Base-by-base conservation (phyloP, 1,284 basidiomycete species). In the Ceratobasidium sp. region DNA sequence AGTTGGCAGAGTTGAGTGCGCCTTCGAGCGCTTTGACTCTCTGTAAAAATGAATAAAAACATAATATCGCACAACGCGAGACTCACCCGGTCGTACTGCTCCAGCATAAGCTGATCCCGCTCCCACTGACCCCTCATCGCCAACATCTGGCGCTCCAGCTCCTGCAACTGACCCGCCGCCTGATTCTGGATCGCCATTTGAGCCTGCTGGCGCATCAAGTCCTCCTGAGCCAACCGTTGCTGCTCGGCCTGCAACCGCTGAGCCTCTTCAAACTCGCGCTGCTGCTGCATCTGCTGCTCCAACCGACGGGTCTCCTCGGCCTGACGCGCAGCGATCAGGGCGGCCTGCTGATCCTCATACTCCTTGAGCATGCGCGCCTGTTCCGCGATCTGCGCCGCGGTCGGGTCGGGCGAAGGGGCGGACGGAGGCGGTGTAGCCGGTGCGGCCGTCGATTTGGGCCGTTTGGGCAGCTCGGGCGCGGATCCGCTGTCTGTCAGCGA, bases 91-190 rank as follows among this genome's bases (percentile, higher is more conserved):
- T 99, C 98, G 83, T 99, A 99, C 82, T 99, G 97, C 85, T 99
- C 97, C 76, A 99, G 87, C 86, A 99, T 91, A 81, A 99, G 93
- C 84, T 99, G 98, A 82, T 99, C 97, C 17, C 97, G 91, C 86
- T 99, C 98, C 83, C 96, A 99, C 83, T 99, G 98, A 0, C 97
- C 96, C 73, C 96, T 89, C 94, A 99, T 94, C 17, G 89, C 94
- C 54, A 99, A 89, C 77, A 99, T 87, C 84, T 99, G 94, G 75
- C 94, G 89, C 84, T 99, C 95, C 53, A 98, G 88, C 81, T 99
- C 94, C 78, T 88, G 86, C 77, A 89, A 88, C 79, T 91, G 92
- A 80, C 89, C 88, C 53, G 87, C 89, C 49, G 90, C 90, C 82
- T 92, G 90, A 79, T 90, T 92, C 60, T 82, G 80, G 77, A 83